A percentile compares a stretch with the other conserved stretches of the same genome.
Evolutionary conservation across 148 eudicot species (phyloP).

Genomic region (Vaccinium myrtillus): DNA sequence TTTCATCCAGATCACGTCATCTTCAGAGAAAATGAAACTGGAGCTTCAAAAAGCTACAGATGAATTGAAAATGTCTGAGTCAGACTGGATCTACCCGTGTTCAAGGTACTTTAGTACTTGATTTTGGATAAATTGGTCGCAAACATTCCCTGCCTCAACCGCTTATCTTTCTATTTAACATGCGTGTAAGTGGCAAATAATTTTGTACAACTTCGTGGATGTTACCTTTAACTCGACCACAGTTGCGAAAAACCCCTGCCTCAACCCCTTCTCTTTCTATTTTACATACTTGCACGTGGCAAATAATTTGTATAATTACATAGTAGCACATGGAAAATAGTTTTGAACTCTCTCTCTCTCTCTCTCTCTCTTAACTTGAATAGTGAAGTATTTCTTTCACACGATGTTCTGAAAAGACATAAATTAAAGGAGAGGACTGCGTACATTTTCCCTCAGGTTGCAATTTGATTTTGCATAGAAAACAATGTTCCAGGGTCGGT

Average conservation of each 20-base stretch:
- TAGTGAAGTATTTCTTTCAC: background rate
- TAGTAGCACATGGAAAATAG: background rate
- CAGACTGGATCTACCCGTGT: conserved; percentile 97
- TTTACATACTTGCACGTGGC: no score
- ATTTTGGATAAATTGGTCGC: background rate
- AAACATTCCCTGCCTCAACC: background rate
- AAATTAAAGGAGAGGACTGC: background rate
- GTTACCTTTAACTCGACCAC: background rate
- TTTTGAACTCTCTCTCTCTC: background rate
- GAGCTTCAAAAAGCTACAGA: conserved; percentile 75
- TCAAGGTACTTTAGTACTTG: conserved; percentile 50
- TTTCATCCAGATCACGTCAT: conserved; percentile 96
- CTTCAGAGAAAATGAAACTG: conserved; percentile 79
- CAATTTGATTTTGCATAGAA: no score
- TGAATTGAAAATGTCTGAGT: conserved; percentile 82
- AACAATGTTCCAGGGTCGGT: background rate
- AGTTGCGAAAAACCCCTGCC: background rate
- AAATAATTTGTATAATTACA: background rate
- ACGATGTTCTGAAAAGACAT: background rate
- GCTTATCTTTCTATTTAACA: background rate
- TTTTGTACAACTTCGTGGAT: background rate
- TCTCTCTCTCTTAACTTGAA: background rate
- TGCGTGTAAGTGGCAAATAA: background rate
- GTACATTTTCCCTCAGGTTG: background rate
- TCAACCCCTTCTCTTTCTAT: background rate